Evolutionary conservation across 352 stramenopile genomes (phyloP).

Genomic region (Phytophthora podocarpi): DNA sequence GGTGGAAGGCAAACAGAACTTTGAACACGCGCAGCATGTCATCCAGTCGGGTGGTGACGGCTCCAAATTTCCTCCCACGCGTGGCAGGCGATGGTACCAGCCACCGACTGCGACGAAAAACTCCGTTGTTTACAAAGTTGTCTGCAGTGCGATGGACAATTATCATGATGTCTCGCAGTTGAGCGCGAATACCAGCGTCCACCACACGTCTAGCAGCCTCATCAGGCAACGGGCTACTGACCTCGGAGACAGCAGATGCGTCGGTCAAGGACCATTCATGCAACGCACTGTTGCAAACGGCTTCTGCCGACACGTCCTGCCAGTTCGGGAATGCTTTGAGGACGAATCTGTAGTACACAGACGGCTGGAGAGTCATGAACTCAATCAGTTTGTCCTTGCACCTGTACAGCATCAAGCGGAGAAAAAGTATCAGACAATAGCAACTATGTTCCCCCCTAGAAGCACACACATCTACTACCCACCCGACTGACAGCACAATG

Average conservation of each 20-base stretch:
- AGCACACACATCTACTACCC: constrained; percentile 7
- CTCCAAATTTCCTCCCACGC: constrained; percentile 24
- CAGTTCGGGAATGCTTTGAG: constrained; percentile 49
- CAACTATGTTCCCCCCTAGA: too few species aligned
- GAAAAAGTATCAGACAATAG: too few species aligned
- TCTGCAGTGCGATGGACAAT: constrained; percentile 20
- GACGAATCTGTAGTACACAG: constrained; percentile 51
- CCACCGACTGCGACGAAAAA: not conserved
- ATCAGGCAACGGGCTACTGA: not conserved
- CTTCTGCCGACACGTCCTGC: constrained; percentile 41
- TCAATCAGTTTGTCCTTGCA: constrained; percentile 38
- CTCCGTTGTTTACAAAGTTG: not conserved
- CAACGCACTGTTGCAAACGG: constrained; percentile 39
- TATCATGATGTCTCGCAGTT: constrained; percentile 32
- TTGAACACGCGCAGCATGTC: constrained; percentile 55
- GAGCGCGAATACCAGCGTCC: constrained; percentile 1
- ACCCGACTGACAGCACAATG: constrained; percentile 61
- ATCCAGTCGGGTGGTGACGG: constrained; percentile 45
- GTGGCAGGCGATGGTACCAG: constrained; percentile 3
- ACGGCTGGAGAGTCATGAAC: constrained; percentile 42
- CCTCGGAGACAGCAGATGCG: not conserved
- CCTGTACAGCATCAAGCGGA: constrained; percentile 20
- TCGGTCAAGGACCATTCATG: constrained; percentile 28
- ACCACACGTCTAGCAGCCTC: too few species aligned
- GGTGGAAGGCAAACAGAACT: constrained; percentile 51